Percentiles rank a stretch among this genome's conserved stretches.
phyloP scores from a whole-genome alignment of 768 basidiomycete genomes.

The Leccinellum rugosiceps region DNA sequence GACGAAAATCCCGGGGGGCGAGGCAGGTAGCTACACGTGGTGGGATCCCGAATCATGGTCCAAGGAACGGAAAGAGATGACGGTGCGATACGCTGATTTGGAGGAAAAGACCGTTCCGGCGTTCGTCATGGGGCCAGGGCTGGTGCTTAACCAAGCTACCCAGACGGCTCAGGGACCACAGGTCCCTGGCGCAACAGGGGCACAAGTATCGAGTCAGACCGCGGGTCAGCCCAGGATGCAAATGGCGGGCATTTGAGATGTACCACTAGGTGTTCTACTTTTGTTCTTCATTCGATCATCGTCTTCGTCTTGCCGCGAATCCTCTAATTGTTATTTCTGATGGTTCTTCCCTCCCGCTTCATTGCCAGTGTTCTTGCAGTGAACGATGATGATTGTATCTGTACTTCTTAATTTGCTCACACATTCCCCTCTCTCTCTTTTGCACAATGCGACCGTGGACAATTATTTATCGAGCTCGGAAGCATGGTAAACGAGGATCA shows the following conservation, averaged over 20 bases:
- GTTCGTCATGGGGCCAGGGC: slow-evolving; percentile 51
- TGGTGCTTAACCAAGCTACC: slow-evolving; percentile 37
- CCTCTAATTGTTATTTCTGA: slow-evolving; percentile 21
- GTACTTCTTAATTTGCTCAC: slow-evolving; percentile 34
- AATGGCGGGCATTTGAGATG: slow-evolving; percentile 32
- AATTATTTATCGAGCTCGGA: slow-evolving; percentile 3
- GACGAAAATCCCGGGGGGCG: slow-evolving; percentile 74
- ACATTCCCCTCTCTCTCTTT: slow-evolving; percentile 17
- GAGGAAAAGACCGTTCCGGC: slow-evolving; percentile 70
- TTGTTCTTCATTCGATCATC: slow-evolving; percentile 4
- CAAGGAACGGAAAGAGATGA: slow-evolving; percentile 76
- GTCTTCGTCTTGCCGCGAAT: slow-evolving; percentile 10
- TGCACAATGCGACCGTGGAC: slow-evolving; percentile 25
- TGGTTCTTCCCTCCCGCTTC: slow-evolving; percentile 13
- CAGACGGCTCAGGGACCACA: slow-evolving; percentile 38
- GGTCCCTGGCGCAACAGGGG: slow-evolving; percentile 32
- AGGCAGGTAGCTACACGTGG: slow-evolving; percentile 86
- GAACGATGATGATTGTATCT: slow-evolving; percentile 39
- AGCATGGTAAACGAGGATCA: slow-evolving; percentile 8
- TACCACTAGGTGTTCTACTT: slow-evolving; percentile 5
- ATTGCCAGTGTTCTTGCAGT: slow-evolving; percentile 33
- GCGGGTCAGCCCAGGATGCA: slow-evolving; percentile 32
- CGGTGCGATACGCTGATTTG: slow-evolving; percentile 68
- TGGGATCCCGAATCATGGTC: slow-evolving; percentile 83
- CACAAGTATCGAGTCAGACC: slow-evolving; percentile 25